phyloP scores from a whole-genome alignment of 805 yeast genomes.

The Myxozyma udenii region DNA sequence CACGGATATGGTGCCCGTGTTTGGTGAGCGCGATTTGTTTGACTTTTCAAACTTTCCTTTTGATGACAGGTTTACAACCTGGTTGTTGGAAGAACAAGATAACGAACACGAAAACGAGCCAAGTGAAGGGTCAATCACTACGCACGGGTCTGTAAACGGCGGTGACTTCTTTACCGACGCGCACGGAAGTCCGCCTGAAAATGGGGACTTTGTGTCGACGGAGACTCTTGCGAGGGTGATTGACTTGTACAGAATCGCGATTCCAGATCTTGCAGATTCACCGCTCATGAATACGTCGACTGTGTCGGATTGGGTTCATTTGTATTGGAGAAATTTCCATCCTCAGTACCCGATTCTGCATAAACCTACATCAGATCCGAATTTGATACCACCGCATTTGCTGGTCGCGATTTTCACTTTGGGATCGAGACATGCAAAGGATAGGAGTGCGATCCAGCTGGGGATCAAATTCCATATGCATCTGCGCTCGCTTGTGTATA shows the following conservation, averaged over 20 bases:
- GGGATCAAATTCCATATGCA: slow-evolving; percentile 15
- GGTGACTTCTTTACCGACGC: too few species aligned
- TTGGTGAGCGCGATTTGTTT: slow-evolving; percentile 21
- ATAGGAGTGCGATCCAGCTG: slow-evolving; percentile 11
- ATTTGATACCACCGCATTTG: slow-evolving; percentile 28
- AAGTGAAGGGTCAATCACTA: too few species aligned
- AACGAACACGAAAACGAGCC: slow-evolving; percentile 5
- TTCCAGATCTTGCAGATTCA: slow-evolving; percentile 11
- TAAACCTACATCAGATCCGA: slow-evolving; percentile 37
- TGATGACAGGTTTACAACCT: slow-evolving; percentile 22
- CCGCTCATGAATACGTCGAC: slow-evolving; percentile 18
- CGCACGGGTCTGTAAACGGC: too few species aligned
- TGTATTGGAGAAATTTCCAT: slow-evolving; percentile 42
- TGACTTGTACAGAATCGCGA: slow-evolving; percentile 2
- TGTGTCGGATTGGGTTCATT: slow-evolving; percentile 32
- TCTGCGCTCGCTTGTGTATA: slow-evolving; percentile 17
- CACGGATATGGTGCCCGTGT: slow-evolving; percentile 20
- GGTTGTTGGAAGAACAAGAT: slow-evolving; percentile 21
- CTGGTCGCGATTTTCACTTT: slow-evolving; percentile 34
- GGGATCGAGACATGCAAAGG: slow-evolving; percentile 33
- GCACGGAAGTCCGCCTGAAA: slow-evolving; percentile 16
- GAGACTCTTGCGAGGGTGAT: slow-evolving; percentile 12
- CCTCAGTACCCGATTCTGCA: slow-evolving; percentile 45
- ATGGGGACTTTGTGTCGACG: slow-evolving; percentile 11
- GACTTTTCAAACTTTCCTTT: slow-evolving; percentile 24